phyloP scores from a whole-genome alignment of 2,329 filamentous ascomycete species.

The Nemania sp. region DNA sequence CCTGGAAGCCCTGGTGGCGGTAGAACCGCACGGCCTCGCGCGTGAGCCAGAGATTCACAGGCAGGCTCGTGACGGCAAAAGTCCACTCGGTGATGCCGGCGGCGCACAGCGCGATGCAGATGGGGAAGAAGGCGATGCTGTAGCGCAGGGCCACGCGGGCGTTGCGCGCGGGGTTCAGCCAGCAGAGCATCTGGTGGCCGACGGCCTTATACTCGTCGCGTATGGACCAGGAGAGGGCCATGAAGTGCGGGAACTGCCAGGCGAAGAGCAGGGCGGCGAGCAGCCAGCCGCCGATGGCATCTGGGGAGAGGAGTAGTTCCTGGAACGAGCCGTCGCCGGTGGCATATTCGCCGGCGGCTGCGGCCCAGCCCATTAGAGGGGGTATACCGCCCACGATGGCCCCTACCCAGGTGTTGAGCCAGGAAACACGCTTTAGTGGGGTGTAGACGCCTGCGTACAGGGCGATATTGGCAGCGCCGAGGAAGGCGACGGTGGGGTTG shows the following conservation, averaged over 20 bases:
- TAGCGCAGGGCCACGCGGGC: slow-evolving; percentile 87
- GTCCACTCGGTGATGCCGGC: slow-evolving; percentile 81
- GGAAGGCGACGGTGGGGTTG: slow-evolving; percentile 87
- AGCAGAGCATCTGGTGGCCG: slow-evolving; percentile 74
- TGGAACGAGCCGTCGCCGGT: slow-evolving; percentile 74
- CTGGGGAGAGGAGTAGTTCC: slow-evolving; percentile 71
- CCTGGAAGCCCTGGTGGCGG: slow-evolving; percentile 74
- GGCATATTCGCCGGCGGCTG: slow-evolving; percentile 85
- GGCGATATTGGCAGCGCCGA: slow-evolving; percentile 82
- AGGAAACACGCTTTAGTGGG: slow-evolving; percentile 83
- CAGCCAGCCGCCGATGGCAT: slow-evolving; percentile 82
- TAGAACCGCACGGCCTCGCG: slow-evolving; percentile 82
- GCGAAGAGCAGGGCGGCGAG: slow-evolving; percentile 82
- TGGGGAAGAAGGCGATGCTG: slow-evolving; percentile 79
- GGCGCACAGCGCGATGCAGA: slow-evolving; percentile 80
- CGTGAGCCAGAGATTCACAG: slow-evolving; percentile 84
- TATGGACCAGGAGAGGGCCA: slow-evolving; percentile 86
- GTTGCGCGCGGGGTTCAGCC: slow-evolving; percentile 85
- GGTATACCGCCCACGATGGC: slow-evolving; percentile 92
- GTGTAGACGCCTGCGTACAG: slow-evolving; percentile 94
- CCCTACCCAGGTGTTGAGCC: slow-evolving; percentile 92
- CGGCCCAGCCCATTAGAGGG: slow-evolving; percentile 97
- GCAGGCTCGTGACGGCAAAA: slow-evolving; percentile 78
- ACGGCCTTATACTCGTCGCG: slow-evolving; percentile 82
- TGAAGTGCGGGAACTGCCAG: slow-evolving; percentile 99